Evolutionary conservation across 495 filamentous ascomycete genomes (phyloP).

Genomic region (Penicillium cinerascens): DNA sequence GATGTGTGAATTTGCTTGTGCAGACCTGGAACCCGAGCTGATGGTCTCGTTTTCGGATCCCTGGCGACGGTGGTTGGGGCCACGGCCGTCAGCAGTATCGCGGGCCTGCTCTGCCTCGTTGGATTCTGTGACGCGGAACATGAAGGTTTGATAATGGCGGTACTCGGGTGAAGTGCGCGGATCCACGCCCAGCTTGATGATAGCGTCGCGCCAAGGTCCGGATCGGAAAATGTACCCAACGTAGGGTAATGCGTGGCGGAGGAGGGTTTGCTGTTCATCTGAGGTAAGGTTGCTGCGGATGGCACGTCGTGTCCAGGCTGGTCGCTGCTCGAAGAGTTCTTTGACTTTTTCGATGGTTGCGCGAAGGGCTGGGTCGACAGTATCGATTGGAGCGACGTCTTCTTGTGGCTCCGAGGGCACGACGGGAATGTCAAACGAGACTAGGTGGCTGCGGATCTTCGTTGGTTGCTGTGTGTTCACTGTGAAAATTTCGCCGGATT

Average conservation of each 20-base stretch:
- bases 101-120: too few species aligned
- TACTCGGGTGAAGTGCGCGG: slow-evolving; percentile 71
- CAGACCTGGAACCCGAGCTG: neutral
- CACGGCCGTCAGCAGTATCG: too few species aligned
- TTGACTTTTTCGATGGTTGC: slow-evolving; percentile 56
- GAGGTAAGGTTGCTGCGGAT: slow-evolving; percentile 60
- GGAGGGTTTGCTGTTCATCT: slow-evolving; percentile 49
- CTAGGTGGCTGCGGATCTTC: slow-evolving; percentile 55
- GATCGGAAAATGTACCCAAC: slow-evolving; percentile 84
- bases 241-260: slow-evolving; percentile 67
- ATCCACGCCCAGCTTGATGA: slow-evolving; percentile 81
- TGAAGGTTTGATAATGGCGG: slow-evolving; percentile 80
- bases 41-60: too few species aligned
- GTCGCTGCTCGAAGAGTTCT: slow-evolving; percentile 62
- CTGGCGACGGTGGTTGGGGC: too few species aligned
- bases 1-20: slow-evolving; percentile 54
- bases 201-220: slow-evolving; percentile 85
- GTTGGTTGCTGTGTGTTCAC: slow-evolving; percentile 49
- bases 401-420: slow-evolving; percentile 53
- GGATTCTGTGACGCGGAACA: slow-evolving; percentile 55
- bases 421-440: slow-evolving; percentile 53
- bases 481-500: slow-evolving; percentile 47
- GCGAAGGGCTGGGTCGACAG: slow-evolving; percentile 49
- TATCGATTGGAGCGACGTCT: slow-evolving; percentile 44
- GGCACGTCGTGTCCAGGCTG: slow-evolving; percentile 81